A percentile compares a stretch with the other conserved stretches of the same genome.
phyloP scores from a whole-genome alignment of 2,329 filamentous ascomycete species.

The Fusarium redolens region DNA sequence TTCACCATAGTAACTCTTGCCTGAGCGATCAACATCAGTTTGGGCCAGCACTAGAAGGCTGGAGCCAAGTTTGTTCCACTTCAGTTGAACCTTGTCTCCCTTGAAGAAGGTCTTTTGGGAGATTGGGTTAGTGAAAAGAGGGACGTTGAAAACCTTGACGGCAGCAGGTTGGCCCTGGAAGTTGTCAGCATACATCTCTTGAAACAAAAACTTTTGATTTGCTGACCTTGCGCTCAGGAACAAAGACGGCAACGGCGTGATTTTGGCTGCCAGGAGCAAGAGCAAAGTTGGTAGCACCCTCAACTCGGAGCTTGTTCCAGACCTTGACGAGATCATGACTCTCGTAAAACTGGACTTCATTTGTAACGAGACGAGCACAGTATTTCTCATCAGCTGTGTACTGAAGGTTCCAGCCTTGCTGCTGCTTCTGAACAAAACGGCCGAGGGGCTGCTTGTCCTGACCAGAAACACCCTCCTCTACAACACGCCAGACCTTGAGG shows the following conservation, averaged over 20 bases:
- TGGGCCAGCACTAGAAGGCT: constrained; percentile 94
- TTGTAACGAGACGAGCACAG: constrained; percentile 93
- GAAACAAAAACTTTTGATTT: background rate
- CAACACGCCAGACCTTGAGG: constrained; percentile 92
- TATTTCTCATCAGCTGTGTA: constrained; percentile 94
- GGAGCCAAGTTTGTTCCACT: constrained; percentile 95
- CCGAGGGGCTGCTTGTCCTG: constrained; percentile 80
- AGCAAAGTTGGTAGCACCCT: constrained; percentile 90
- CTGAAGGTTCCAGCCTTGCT: constrained; percentile 96
- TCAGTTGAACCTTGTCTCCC: constrained; percentile 97
- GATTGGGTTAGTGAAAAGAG: constrained; percentile 82
- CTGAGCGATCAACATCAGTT: constrained; percentile 97
- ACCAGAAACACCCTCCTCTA: constrained; percentile 73
- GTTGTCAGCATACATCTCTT: constrained; percentile 22
- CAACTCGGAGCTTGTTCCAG: constrained; percentile 94
- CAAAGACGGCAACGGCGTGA: constrained; percentile 92
- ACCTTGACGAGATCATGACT: constrained; percentile 85
- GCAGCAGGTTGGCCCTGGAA: constrained; percentile 87
- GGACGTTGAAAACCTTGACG: constrained; percentile 94
- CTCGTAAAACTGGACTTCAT: constrained; percentile 97
- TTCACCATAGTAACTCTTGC: constrained; percentile 99
- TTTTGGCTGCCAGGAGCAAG: constrained; percentile 85
- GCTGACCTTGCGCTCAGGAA: constrained; percentile 90
- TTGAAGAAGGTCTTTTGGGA: constrained; percentile 99
- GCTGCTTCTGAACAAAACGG: constrained; percentile 93